Evolutionary conservation across 306 rosid species (phyloP).

Genomic region (Neltuma alba): DNA sequence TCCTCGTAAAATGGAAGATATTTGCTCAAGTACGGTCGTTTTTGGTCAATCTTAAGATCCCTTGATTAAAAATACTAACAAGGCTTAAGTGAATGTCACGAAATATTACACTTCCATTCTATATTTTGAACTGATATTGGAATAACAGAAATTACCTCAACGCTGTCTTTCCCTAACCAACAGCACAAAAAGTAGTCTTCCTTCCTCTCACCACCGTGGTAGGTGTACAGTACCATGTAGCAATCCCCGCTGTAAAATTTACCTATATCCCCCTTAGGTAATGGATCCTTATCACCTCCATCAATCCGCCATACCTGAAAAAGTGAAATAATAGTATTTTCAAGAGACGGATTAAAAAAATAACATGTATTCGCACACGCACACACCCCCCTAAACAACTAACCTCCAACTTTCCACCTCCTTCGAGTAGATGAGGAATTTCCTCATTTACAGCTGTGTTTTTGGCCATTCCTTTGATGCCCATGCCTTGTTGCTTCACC

Average conservation of each 20-base stretch:
- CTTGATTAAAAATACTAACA: not conserved
- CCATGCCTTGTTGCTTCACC: conserved; percentile 96
- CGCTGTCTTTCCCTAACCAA: conserved; percentile 95
- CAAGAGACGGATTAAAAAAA: not conserved
- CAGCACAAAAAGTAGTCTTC: conserved; percentile 93
- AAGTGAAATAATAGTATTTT: conserved; percentile 24
- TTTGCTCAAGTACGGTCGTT: not conserved
- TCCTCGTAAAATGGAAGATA: not conserved
- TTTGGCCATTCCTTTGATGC: conserved; percentile 81
- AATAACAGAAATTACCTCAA: conserved; percentile 61
- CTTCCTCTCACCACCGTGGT: conserved; percentile 92
- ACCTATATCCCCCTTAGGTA: conserved; percentile 77
- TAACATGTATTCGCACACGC: not conserved
- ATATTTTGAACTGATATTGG: conserved; percentile 37
- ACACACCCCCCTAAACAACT: not conserved
- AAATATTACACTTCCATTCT: not conserved
- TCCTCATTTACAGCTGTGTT: conserved; percentile 73
- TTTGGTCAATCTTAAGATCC: not conserved
- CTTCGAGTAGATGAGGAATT: conserved; percentile 93
- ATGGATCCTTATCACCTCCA: conserved; percentile 74
- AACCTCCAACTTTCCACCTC: conserved; percentile 94
- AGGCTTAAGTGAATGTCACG: not conserved
- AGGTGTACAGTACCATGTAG: conserved; percentile 78
- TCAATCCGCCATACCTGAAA: conserved; percentile 81
- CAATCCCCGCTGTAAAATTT: conserved; percentile 90